Base-by-base conservation (phyloP, 2,329 filamentous ascomycete genomes). In the Cadophora malorum region DNA sequence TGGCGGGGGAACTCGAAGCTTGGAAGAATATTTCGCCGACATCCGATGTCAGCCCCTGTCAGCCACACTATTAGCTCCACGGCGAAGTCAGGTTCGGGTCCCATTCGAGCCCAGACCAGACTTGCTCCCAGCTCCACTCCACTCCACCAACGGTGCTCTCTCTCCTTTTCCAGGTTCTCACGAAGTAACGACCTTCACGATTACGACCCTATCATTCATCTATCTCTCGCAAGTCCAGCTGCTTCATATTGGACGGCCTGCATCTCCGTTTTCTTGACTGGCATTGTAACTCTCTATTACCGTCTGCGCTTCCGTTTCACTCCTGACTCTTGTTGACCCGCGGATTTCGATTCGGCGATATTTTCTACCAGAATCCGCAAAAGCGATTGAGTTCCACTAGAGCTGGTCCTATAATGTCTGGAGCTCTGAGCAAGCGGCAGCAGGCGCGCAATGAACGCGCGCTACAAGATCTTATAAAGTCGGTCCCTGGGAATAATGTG, bases 401-500 rank as follows among this genome's bases (percentile, higher is more conserved):
- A 35, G n/a, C 8, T n/a, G 12, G n/a, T n/a, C 41, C 4, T 47
- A 23, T 28, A 25, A 96, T 94, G 92, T 86, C 92, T 66, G 85
- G 87, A 65, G 85, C 88, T 55, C 84, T 96, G 79, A 97, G 90
- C 85, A 99, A 98, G 86, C 93, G 96, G 81, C 93, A 97, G 83
- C 95, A 97, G 86, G 93, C 92, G 84, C 94, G 96, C 81, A 97
- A 99, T 81, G 96, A 99, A 84, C 93, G 93, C 79, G 84, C 88
- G 66, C 85, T 99, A 73, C 93, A 97, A 78, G 95, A 98, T 59
- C 87, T 99, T 71, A 90, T 98, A 73, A 91, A 91, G 73, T 88
- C 84, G 47, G 85, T 97, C 10, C 88, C 94, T 9, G 96, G 96
- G 68, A 99, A 99, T 83, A 94, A 96, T 79, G 84, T 89, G 76